Evolutionary conservation across 306 rosid species (phyloP).

Genomic region (Citrullus mucosospermus): DNA sequence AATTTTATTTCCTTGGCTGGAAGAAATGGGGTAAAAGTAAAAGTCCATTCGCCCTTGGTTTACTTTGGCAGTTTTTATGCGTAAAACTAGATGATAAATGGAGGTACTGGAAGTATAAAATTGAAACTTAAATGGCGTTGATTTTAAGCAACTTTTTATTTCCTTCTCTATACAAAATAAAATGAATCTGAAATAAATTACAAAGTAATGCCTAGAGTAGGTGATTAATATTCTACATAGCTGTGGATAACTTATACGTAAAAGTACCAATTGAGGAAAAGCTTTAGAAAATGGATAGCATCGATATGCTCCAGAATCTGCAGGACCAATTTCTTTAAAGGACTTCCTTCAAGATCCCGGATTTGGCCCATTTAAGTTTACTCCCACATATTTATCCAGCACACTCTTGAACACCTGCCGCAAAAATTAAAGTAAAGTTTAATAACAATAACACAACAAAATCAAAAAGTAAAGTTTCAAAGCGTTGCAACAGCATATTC

Average conservation of each 20-base stretch:
- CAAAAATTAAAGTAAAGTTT: constrained; percentile 8
- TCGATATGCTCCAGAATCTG: constrained; percentile 41
- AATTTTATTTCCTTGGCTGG: background rate
- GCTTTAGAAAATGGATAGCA: constrained; percentile 30
- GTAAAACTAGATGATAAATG: background rate
- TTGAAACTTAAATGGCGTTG: background rate
- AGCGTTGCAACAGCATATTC: constrained; percentile 1
- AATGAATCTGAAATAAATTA: constrained; percentile 10
- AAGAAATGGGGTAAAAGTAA: background rate
- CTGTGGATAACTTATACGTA: constrained; percentile 16
- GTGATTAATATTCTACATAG: constrained; percentile 24
- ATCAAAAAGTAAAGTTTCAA: constrained; percentile 2
- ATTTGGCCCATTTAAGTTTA: constrained; percentile 44
- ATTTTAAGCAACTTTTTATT: background rate
- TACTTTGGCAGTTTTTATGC: background rate
- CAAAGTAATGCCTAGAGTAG: constrained; percentile 23
- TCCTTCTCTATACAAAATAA: background rate
- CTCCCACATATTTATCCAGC: constrained; percentile 72
- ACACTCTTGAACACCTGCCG: constrained; percentile 75
- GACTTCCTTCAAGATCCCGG: constrained; percentile 29
- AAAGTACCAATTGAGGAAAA: constrained; percentile 29
- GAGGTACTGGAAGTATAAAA: background rate
- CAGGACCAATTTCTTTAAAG: constrained; percentile 34
- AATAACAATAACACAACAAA: background rate
- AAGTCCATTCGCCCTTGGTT: background rate